Evolutionary conservation across 768 basidiomycete species (phyloP).

Genomic region (Lyophyllum shimeji): DNA sequence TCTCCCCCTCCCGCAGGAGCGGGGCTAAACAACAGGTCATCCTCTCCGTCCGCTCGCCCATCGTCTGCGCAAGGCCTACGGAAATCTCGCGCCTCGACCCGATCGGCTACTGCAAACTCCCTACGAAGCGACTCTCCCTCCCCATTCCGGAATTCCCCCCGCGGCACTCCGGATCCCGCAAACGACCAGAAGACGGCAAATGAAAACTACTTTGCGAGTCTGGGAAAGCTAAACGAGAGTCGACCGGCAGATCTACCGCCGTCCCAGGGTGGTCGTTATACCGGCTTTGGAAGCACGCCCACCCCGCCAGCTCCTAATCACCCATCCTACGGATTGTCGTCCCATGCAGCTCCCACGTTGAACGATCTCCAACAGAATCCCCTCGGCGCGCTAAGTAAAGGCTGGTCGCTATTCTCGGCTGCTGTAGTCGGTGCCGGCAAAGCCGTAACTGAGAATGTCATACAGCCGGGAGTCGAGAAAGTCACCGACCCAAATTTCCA

Average conservation of each 20-base stretch:
- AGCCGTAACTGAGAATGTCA: slow-evolving; percentile 80
- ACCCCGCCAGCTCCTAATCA: slow-evolving; percentile 54
- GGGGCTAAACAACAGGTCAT: slow-evolving; percentile 35
- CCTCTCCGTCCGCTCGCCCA: slow-evolving; percentile 55
- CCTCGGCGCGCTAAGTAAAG: slow-evolving; percentile 81
- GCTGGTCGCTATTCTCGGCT: slow-evolving; percentile 93
- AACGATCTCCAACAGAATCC: slow-evolving; percentile 87
- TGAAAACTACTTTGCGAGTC: slow-evolving; percentile 80
- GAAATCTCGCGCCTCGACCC: slow-evolving; percentile 76
- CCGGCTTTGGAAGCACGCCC: slow-evolving; percentile 91
- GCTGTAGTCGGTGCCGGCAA: slow-evolving; percentile 79
- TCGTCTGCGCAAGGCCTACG: slow-evolving; percentile 81
- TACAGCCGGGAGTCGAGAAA: slow-evolving; percentile 85
- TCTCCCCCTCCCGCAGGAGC: slow-evolving; percentile 62
- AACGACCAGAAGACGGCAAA: slow-evolving; percentile 75
- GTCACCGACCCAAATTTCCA: slow-evolving; percentile 82
- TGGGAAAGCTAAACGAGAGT: slow-evolving; percentile 80
- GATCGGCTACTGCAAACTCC: slow-evolving; percentile 45
- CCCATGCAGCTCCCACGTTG: slow-evolving; percentile 75
- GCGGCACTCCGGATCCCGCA: slow-evolving; percentile 42
- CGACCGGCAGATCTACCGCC: slow-evolving; percentile 83
- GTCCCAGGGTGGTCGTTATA: slow-evolving; percentile 91
- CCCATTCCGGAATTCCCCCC: slow-evolving; percentile 46
- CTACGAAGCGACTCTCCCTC: slow-evolving; percentile 56
- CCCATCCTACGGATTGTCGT: slow-evolving; percentile 73